Conservation (phyloP, 129 eudicot genomes). For the Artemisia annua region DNA sequence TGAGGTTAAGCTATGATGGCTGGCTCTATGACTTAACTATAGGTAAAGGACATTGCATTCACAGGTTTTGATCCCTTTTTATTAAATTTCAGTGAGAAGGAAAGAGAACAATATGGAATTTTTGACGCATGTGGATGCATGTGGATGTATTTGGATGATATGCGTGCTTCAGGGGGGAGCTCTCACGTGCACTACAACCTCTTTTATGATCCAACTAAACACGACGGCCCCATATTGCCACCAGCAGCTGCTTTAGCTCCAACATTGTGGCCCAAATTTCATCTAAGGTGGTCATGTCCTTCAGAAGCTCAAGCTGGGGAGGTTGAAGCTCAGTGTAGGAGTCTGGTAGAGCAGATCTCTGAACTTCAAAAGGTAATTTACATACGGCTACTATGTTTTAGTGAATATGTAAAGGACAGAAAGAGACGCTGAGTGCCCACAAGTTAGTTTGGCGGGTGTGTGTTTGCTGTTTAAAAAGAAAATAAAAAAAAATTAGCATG, state of each 20-base stretch:
- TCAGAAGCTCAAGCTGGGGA: slow-evolving; percentile 85
- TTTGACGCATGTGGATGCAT: slow-evolving; percentile 80
- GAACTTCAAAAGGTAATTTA: slow-evolving; percentile 75
- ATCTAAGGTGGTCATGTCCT: slow-evolving; percentile 96
- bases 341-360: slow-evolving; percentile 56
- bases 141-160: slow-evolving; percentile 83
- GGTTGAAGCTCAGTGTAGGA: slow-evolving; percentile 81
- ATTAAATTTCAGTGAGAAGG: slow-evolving; percentile 73
- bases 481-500: no score
- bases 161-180: slow-evolving; percentile 67
- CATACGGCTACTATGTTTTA: not conserved
- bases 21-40: slow-evolving; percentile 5
- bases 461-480: no score
- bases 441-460: no score
- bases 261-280: slow-evolving; percentile 98
- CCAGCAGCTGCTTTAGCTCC: slow-evolving; percentile 99
- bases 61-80: slow-evolving; percentile 4
- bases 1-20: not conserved
- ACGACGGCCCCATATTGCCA: slow-evolving; percentile 77
- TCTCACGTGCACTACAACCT: slow-evolving; percentile 84
- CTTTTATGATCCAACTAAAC: slow-evolving; percentile 73
- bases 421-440: no score
- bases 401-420: not conserved
- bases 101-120: slow-evolving; percentile 79
- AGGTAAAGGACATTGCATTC: not conserved